These are phyloP conservation scores for Leucosporidium scottii DNA, from an alignment of 768 basidiomycete genomes.

Conservation along the genomic window DNA sequence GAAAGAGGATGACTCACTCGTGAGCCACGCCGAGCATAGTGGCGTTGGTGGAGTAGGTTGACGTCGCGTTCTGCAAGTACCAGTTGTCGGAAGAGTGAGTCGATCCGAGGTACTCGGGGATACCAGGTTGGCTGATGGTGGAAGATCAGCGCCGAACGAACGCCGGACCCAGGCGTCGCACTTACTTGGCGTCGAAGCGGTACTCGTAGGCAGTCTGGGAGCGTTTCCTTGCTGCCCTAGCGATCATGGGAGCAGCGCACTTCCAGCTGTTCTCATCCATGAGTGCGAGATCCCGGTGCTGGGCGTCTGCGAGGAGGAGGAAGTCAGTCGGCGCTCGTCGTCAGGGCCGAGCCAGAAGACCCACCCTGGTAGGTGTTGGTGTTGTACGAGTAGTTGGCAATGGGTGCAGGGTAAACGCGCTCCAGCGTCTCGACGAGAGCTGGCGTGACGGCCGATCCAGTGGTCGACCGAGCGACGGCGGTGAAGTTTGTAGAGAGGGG, in stretches of 20 bases:
- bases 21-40: constrained; percentile 2
- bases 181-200: constrained; percentile 4
- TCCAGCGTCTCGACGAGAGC: not conserved
- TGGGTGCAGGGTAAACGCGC: constrained; percentile 8
- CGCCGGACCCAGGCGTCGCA: not conserved
- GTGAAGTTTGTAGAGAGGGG: constrained; percentile 2
- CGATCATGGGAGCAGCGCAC: not conserved
- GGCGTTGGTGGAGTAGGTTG: not conserved
- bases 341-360: not conserved
- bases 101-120: not conserved
- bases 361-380: constrained; percentile 2
- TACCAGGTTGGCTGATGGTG: not conserved
- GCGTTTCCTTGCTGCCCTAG: not conserved
- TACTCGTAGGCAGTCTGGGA: not conserved
- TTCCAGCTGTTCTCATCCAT: not conserved
- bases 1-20: not conserved
- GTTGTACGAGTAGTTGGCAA: constrained; percentile 1
- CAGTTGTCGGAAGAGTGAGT: constrained; percentile 5
- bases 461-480: not conserved
- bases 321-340: not conserved
- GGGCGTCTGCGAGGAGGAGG: not conserved
- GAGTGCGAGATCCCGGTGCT: not conserved
- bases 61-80: constrained; percentile 10
- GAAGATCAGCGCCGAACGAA: not conserved
- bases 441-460: not conserved